Base-by-base conservation (phyloP, 1,139 yeast genomes). In the Taphrina deformans region DNA sequence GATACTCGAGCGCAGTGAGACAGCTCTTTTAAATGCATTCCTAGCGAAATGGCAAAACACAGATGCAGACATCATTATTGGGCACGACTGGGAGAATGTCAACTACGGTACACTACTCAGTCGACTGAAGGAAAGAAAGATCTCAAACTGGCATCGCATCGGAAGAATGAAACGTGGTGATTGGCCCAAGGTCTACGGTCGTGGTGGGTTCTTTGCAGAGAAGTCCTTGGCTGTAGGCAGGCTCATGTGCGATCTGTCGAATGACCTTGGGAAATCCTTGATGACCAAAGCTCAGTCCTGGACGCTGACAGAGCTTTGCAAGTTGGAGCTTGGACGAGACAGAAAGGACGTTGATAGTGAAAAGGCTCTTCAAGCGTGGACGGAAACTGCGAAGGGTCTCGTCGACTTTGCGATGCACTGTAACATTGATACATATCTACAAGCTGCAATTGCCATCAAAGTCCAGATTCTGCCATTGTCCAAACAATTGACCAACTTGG, bases 241-340 rank as follows among this genome's bases (percentile, higher is more conserved):
- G 70, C 81, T 95, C 67, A 75, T 92, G 65, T 89, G 97, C 80
- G 99, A 95, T 76, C 84, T 95, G 73, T 91, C 95, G 62, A 93
- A 93, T 75, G 97, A 91, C 72, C 84, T 92, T 85, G 99, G 99
- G 61, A 95, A 89, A 74, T 92, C 97, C 0, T 80, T 93, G 69
- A 91, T 97, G 10, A 53, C 58, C 35, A 90, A 91, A 73, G 95
- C 99, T 78, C 96, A 90, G 74, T 88, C 95, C n/a, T 95, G 97
- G 97, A 96, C 90, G 67, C 79, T 95, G 67, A 81, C 88, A 10
- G 99, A 95, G 77, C 93, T 95, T 97, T 87, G 86, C 71, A 86
- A 85, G 52, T 82, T 89, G 84, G 89, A 67, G 83, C 92, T 78
- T 81, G 84, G 71, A 82, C 83, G 83, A 68, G 77, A 79, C 12